Base-by-base conservation (phyloP, 495 filamentous ascomycete genomes). In the Xylaria longipes region DNA sequence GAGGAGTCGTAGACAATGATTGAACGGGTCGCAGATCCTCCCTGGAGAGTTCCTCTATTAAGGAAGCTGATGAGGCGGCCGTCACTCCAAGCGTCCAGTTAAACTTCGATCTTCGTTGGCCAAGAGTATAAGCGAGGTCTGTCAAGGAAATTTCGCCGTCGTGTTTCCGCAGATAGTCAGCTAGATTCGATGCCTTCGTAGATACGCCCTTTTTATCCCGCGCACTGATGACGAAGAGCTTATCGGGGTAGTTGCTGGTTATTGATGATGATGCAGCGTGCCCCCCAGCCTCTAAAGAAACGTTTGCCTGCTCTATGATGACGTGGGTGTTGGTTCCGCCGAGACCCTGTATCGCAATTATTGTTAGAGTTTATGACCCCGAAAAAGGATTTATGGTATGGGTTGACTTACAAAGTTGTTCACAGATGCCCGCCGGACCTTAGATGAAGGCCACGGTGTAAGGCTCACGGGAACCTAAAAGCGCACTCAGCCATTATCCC, bases 371-470 rank as follows among this genome's bases (percentile, higher is more conserved):
- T n/a, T n/a, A n/a, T n/a, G n/a, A n/a, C n/a, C n/a, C n/a, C n/a
- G n/a, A n/a, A n/a, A n/a, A n/a, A n/a, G n/a, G n/a, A n/a, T n/a
- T n/a, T n/a, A n/a, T n/a, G n/a, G n/a, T n/a, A n/a, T n/a, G n/a
- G n/a, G n/a, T n/a, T n/a, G n/a, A 68, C 82, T 87, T 3, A 89
- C 89, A 66, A 87, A 89, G n/a, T 79, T 86, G 64, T 87, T 89
- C n/a, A 90, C 77, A 3, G 81, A 84, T 1, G 80, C 80, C 31
- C 87, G 79, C 1, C 84, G 78, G 0, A 82, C 70, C 1, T 75
- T 76, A 41, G 71, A 54, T 14, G 3, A 61, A 31, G 82, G 80
- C 75, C 72, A 78, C 5, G 65, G 15, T 1, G n/a, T 15, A 27
- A 56, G 45, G 6, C 29, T 29, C 56, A 7, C 7, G 1, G 64